A percentile compares a stretch with the other conserved stretches of the same genome.
phyloP scores from a whole-genome alignment of 495 filamentous ascomycete species.

The Penicillium lagena region DNA sequence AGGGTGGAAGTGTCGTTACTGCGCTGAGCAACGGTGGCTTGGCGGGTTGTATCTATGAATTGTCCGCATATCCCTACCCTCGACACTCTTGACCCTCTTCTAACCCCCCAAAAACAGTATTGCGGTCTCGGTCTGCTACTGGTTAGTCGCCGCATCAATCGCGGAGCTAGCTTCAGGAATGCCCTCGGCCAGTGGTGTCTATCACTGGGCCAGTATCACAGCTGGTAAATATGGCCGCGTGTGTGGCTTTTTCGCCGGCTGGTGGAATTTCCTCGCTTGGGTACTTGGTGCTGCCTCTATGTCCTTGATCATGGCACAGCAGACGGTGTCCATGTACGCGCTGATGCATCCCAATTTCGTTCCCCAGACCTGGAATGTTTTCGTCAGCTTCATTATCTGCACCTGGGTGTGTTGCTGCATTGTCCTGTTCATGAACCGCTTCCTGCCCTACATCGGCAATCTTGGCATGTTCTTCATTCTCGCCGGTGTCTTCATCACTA shows the following conservation, averaged over 20 bases:
- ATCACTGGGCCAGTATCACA: constrained; percentile 79
- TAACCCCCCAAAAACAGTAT: constrained; percentile 23
- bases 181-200: constrained; percentile 73
- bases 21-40: constrained; percentile 45
- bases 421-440: constrained; percentile 64
- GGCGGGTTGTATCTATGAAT: constrained; percentile 47
- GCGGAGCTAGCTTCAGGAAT: constrained; percentile 74
- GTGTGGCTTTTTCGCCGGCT: constrained; percentile 73
- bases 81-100: background rate
- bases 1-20: constrained; percentile 44
- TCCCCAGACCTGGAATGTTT: constrained; percentile 66
- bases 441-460: constrained; percentile 60
- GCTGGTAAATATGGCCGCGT: constrained; percentile 63
- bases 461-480: constrained; percentile 65
- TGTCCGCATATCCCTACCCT: constrained; percentile 16
- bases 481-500: constrained; percentile 60
- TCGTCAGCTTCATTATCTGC: constrained; percentile 60
- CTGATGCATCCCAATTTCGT: constrained; percentile 59
- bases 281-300: constrained; percentile 57
- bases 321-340: constrained; percentile 64
- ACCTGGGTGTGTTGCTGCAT: constrained; percentile 59
- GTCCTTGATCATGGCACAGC: constrained; percentile 59
- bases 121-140: constrained; percentile 44
- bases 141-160: constrained; percentile 50
- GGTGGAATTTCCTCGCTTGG: constrained; percentile 80